These are phyloP conservation scores for Plasmodium adleri DNA, from an alignment of 169 alveolate species.

Conservation along the genomic window DNA sequence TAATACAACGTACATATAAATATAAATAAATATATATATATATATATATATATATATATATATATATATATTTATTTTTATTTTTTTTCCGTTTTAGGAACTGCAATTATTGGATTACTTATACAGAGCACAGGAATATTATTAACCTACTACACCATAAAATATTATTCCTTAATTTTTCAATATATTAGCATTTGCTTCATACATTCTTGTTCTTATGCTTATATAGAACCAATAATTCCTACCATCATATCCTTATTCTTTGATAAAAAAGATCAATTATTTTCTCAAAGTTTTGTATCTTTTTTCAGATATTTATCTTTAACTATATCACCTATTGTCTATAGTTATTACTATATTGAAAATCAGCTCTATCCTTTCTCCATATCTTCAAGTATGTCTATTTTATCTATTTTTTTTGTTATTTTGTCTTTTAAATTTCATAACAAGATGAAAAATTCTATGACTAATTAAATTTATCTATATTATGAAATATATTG, in stretches of 20 bases:
- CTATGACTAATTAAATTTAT: conserved; percentile 19
- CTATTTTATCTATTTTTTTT: conserved; percentile 73
- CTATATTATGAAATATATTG: neutral
- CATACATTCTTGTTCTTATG: conserved; percentile 77
- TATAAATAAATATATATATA: neutral
- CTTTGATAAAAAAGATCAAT: conserved; percentile 70
- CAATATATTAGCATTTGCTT: conserved; percentile 77
- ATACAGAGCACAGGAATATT: conserved; percentile 69
- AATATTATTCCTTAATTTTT: conserved; percentile 63
- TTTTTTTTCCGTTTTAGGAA: conserved; percentile 25
- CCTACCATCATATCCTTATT: conserved; percentile 76
- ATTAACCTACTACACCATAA: conserved; percentile 63
- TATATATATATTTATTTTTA: neutral
- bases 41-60: neutral
- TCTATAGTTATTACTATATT: conserved; percentile 74
- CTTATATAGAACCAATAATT: conserved; percentile 75
- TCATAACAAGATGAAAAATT: conserved; percentile 52
- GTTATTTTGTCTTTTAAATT: conserved; percentile 54
- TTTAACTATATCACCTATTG: conserved; percentile 67
- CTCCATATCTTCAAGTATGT: conserved; percentile 69
- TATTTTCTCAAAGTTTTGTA: conserved; percentile 76
- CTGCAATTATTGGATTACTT: conserved; percentile 62
- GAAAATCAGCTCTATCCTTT: conserved; percentile 73
- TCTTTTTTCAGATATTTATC: conserved; percentile 77
- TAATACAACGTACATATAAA: too few relatives aligned